Base-by-base conservation (phyloP, 495 filamentous ascomycete species). In the Neurospora sp. region DNA sequence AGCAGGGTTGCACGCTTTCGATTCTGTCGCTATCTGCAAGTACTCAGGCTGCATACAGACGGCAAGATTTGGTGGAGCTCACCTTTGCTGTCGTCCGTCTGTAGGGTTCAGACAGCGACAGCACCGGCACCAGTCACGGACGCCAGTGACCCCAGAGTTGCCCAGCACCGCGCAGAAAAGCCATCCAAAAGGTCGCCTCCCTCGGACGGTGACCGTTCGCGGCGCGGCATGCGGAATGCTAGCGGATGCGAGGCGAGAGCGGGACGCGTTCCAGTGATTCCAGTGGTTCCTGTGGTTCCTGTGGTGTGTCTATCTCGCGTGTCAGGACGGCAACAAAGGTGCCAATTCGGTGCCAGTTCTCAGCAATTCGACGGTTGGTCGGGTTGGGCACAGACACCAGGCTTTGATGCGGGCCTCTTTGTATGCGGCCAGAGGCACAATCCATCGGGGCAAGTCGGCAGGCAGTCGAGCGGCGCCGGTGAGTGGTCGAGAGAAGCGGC, bases 351-450 rank as follows among this genome's bases (percentile, higher is more conserved):
- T 65, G 53, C 76, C 75, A 78, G 76, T 77, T 68, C 31, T 76
- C 53, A 65, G 53, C 22, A 16, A 65, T 65, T 37, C 53, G 27
- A 35, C 53, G 53, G 53, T 65, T 65, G 53, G 53, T 78, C 72
- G 76, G 53, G 73, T 78, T 80, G 78, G 78, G 76, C 73, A 77
- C 71, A 68, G 77, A 78, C 70, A 74, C 71, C 41, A 27, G 70
- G 69, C 71, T 71, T 76, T 76, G 74, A 73, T 70, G 78, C 79
- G 76, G 80, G 80, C 79, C 80, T 77, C 76, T 31, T 59, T 68
- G 75, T 82, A 82, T 82, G 80, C 80, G 80, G 80, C 79, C 80
- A 79, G 41, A 44, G 68, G 79, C 80, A 78, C 74, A 76, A 69
- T 71, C 74, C 68, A 70, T 71, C 75, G 77, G 75, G 74, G 76